These are phyloP conservation scores for Malassezia vespertilionis DNA, from an alignment of 1,284 basidiomycete species.

Conservation along the genomic window DNA sequence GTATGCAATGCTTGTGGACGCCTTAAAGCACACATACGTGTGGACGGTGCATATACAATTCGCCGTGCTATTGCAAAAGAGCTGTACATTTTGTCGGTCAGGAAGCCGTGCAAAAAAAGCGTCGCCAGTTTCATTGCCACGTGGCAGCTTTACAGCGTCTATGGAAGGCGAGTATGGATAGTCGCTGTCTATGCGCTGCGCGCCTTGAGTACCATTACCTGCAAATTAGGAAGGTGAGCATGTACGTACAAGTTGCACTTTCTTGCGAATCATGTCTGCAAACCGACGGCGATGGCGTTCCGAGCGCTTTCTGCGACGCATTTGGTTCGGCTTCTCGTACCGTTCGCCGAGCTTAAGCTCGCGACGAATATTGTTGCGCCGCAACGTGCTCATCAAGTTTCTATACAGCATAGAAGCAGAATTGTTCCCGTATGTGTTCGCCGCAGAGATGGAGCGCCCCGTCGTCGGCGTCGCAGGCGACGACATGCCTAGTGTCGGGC, in stretches of 20 bases:
- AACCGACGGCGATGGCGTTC: constrained; percentile 44
- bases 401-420: constrained; percentile 12
- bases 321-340: constrained; percentile 45
- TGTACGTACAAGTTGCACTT: constrained; percentile 41
- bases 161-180: too few species aligned
- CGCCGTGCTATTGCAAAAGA: too few species aligned
- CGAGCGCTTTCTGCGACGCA: constrained; percentile 36
- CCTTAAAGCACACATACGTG: too few species aligned
- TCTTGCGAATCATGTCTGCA: constrained; percentile 41
- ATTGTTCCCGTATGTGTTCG: constrained; percentile 1
- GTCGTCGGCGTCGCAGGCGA: constrained; percentile 12
- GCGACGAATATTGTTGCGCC: constrained; percentile 33
- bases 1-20: too few species aligned
- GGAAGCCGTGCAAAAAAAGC: too few species aligned
- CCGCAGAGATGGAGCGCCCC: constrained; percentile 10
- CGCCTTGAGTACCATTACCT: constrained; percentile 43
- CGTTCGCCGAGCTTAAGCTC: constrained; percentile 37
- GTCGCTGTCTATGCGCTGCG: constrained; percentile 37
- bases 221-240: background rate
- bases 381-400: constrained; percentile 8
- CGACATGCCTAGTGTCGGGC: constrained; percentile 7
- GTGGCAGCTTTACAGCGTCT: too few species aligned
- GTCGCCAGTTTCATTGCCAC: too few species aligned
- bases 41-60: too few species aligned
- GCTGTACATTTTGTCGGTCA: too few species aligned